A percentile compares a stretch with the other conserved stretches of the same genome.
Conservation (phyloP, 768 basidiomycete genomes). For the Phlegmacium glaucopus region DNA sequence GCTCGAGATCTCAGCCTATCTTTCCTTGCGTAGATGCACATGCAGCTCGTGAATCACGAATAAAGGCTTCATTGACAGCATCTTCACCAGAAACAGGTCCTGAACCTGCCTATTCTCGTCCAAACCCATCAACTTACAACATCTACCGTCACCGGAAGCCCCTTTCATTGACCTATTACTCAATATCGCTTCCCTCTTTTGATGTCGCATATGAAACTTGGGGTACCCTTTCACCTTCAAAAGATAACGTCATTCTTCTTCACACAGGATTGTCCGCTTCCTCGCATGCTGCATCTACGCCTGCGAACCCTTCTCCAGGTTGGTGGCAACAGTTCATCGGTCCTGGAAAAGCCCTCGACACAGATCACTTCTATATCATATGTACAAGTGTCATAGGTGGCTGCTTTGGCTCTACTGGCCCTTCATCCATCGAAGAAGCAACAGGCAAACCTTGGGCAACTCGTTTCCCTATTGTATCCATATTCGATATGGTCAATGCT, state of each 20-base stretch:
- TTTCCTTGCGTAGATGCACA: conserved; percentile 88
- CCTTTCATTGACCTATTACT: conserved; percentile 57
- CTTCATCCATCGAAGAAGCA: conserved; percentile 73
- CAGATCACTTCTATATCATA: conserved; percentile 86
- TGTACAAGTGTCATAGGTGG: conserved; percentile 97
- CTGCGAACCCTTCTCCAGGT: conserved; percentile 73
- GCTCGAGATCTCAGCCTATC: conserved; percentile 4
- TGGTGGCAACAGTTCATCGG: conserved; percentile 99
- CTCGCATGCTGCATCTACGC: conserved; percentile 87
- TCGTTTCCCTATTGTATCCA: conserved; percentile 83
- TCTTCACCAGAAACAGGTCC: conserved; percentile 55
- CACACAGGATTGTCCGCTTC: conserved; percentile 97
- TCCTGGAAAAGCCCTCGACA: conserved; percentile 91
- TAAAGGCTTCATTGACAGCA: conserved; percentile 27
- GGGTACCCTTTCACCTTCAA: conserved; percentile 77
- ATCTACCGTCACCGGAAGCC: conserved; percentile 60
- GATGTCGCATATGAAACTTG: conserved; percentile 98
- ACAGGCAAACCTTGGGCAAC: conserved; percentile 81
- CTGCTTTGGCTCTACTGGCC: conserved; percentile 97
- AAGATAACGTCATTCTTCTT: conserved; percentile 89
- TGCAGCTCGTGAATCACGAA: conserved; percentile 59
- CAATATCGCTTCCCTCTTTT: conserved; percentile 58
- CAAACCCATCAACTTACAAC: conserved; percentile 70
- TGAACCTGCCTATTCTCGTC: conserved; percentile 80
- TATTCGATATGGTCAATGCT: conserved; percentile 97